These are phyloP conservation scores for Raffaelea ambrosiae DNA, from an alignment of 2,329 filamentous ascomycete genomes.

Conservation along the genomic window DNA sequence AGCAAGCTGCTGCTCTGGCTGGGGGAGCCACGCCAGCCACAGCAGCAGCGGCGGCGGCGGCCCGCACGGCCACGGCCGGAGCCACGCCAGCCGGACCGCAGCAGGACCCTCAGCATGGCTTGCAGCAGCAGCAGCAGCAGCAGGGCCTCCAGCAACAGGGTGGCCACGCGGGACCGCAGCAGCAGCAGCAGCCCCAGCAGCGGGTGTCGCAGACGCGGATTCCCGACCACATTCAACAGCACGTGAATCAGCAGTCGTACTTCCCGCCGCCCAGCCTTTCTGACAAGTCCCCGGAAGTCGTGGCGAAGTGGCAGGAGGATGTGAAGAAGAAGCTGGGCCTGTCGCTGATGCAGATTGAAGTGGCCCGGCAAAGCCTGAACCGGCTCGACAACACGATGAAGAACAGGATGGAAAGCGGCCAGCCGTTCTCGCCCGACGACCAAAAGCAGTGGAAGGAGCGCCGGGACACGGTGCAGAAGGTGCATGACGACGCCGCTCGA, in stretches of 20 bases:
- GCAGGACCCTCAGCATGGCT: slow-evolving; percentile 14
- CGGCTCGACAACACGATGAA: slow-evolving; percentile 33
- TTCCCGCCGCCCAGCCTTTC: slow-evolving; percentile 31
- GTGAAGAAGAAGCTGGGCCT: slow-evolving; percentile 37
- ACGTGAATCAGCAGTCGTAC: slow-evolving; percentile 40
- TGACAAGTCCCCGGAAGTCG: slow-evolving; percentile 34
- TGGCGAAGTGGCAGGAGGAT: slow-evolving; percentile 38
- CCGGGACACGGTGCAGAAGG: slow-evolving; percentile 34
- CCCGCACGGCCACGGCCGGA: slow-evolving; percentile 2
- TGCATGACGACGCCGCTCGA: slow-evolving; percentile 35
- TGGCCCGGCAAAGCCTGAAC: slow-evolving; percentile 28
- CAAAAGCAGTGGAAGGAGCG: slow-evolving; percentile 33
- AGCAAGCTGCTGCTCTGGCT: not conserved
- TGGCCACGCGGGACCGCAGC: slow-evolving; percentile 5
- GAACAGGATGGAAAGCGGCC: slow-evolving; percentile 32
- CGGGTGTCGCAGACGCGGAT: slow-evolving; percentile 13
- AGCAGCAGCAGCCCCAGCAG: slow-evolving; percentile 8
- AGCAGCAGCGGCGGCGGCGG: slow-evolving; percentile 6
- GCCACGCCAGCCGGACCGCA: slow-evolving; percentile 13
- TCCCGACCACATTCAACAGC: slow-evolving; percentile 35
- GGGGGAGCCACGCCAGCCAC: slow-evolving; percentile 7
- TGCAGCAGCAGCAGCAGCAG: slow-evolving; percentile 11
- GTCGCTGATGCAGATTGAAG: slow-evolving; percentile 42
- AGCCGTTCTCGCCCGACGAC: slow-evolving; percentile 36
- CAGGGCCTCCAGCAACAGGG: slow-evolving; percentile 13